Conservation (phyloP, 495 filamentous ascomycete genomes). For the Pyrenopolyporus hunteri region DNA sequence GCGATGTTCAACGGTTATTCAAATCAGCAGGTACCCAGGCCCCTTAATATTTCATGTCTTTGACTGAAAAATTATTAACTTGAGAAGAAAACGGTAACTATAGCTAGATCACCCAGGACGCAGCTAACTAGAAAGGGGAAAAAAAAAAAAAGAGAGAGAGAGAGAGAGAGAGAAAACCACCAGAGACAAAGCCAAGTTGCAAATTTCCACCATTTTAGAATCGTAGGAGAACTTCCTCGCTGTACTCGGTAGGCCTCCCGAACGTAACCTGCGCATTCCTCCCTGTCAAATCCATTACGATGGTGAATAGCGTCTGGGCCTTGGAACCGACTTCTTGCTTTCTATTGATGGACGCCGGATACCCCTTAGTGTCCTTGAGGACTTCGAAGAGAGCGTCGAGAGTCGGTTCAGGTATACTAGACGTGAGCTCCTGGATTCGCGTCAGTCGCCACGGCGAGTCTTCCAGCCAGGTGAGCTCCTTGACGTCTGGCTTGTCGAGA, state of each 20-base stretch:
- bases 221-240: conserved; percentile 17
- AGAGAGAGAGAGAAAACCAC: too few species aligned
- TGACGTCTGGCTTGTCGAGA: conserved; percentile 41
- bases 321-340: conserved; percentile 21
- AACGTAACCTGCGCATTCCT: conserved; percentile 47
- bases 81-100: too few species aligned
- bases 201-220: too few species aligned
- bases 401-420: conserved; percentile 34
- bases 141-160: too few species aligned
- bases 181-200: too few species aligned
- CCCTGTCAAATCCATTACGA: conserved; percentile 54
- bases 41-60: too few species aligned
- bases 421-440: conserved; percentile 52
- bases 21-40: too few species aligned
- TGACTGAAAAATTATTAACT: too few species aligned
- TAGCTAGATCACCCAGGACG: too few species aligned
- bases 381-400: conserved; percentile 27
- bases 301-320: conserved; percentile 54
- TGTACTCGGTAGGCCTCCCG: conserved; percentile 49
- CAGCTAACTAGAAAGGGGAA: too few species aligned
- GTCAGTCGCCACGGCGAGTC: conserved; percentile 59
- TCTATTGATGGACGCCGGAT: conserved; percentile 38
- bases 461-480: conserved; percentile 59
- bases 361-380: conserved; percentile 34
- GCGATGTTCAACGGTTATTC: too few species aligned